Evolutionary conservation across 2,329 filamentous ascomycete species (phyloP), one percentile per base, ranked within the genome.

Genomic region (Tothia fuscella): DNA sequence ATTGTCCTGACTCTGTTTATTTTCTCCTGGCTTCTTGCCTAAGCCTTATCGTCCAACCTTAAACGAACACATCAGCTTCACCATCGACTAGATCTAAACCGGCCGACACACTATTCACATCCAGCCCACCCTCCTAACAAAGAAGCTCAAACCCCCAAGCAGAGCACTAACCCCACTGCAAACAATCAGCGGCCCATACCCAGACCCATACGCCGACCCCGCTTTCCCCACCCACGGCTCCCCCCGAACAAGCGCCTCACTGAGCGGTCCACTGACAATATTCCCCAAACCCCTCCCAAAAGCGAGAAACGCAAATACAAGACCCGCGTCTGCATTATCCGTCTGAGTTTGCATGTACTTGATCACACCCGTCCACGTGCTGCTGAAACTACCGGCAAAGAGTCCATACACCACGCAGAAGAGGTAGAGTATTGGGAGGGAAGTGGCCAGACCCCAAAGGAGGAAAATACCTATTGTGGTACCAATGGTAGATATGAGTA

Each of bases 221-320:
- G 57, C 60, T 34, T 59, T 53, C 20, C 58, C 57, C 17, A 48
- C 47, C 55, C 56, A 66, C 2, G 50, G 48, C 19, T 21, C 19
- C 19, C 56, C 57, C n/a, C 53, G 51, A 6, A 69, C 46, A 25
- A 70, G 48, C 12, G 55, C 60, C 50, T 71, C 68, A 36, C 68
- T 71, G 31, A 74, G 51, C 0, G 71, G 70, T 3, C 71, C 71
- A 45, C 61, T 65, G 7, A 65, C 60, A 7, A 74, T 54, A 50
- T 66, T 68, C 3, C 70, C 70, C 16, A 73, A 59, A 0, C 70
- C 71, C 33, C 68, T 66, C 0, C 69, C 69, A 6, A 64, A 64
- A 7, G 62, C 62, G 41, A 73, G 55, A 12, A 65, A 58, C 0
- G 62, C 63, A 43, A 72, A 68, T 1, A 71, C 59, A 47, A 72